phyloP scores from a whole-genome alignment of 768 basidiomycete species.

The Lyophyllum decastes region DNA sequence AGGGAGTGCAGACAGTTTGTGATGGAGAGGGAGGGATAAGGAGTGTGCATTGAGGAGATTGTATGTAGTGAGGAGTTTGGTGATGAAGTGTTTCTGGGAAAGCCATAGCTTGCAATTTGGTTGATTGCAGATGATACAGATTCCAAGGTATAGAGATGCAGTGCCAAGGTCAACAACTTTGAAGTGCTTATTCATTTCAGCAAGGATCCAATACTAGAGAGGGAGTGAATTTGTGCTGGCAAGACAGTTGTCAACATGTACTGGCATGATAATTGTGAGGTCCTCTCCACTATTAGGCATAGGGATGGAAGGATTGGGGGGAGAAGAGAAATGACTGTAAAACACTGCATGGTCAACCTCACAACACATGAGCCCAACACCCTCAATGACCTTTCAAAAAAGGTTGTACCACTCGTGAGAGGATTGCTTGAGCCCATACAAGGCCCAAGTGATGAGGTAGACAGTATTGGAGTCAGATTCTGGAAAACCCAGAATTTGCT shows the following conservation, averaged over 20 bases:
- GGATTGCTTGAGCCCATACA: not conserved
- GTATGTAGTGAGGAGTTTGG: not conserved
- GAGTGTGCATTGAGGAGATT: not conserved
- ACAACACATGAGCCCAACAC: conserved; percentile 17
- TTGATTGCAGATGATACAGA: not conserved
- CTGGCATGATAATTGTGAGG: conserved; percentile 18
- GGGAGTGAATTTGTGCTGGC: conserved; percentile 18
- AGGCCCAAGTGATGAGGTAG: conserved; percentile 11
- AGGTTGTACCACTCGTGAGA: not conserved
- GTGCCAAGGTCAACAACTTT: not conserved
- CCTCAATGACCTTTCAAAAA: conserved; percentile 5
- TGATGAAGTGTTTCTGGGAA: not conserved
- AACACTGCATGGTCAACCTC: conserved; percentile 23
- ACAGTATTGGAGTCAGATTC: conserved; percentile 13
- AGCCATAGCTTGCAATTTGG: not conserved
- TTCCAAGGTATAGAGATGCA: not conserved
- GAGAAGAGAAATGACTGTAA: not conserved
- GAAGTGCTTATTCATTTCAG: not conserved
- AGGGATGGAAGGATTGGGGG: conserved; percentile 18
- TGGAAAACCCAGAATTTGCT: conserved; percentile 22
- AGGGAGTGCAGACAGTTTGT: not conserved
- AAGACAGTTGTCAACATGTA: conserved; percentile 29
- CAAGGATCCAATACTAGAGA: conserved; percentile 19
- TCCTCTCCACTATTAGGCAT: conserved; percentile 16
- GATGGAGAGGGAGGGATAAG: not conserved